A percentile compares a stretch with the other conserved stretches of the same genome.
Conservation (phyloP, 108 stramenopile genomes). For the Cyclostephanos invisitatus region DNA sequence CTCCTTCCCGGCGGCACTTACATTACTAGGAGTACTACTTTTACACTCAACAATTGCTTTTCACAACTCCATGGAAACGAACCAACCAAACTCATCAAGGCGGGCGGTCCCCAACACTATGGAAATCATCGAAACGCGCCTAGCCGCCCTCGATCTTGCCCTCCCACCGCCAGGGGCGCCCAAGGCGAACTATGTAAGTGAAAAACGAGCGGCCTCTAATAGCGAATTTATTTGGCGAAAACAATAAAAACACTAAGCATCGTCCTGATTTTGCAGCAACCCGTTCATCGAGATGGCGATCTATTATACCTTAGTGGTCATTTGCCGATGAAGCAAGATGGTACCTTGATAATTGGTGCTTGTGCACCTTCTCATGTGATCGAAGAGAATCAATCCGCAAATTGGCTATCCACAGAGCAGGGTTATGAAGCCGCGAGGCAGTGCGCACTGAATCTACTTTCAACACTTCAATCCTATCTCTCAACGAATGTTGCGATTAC, state of each 20-base stretch:
- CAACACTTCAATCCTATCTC: constrained; percentile 43
- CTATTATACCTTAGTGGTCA: constrained; percentile 54
- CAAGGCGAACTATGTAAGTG: constrained; percentile 39
- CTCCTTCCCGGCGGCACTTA: not conserved
- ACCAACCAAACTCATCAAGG: not conserved
- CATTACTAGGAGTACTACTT: not conserved
- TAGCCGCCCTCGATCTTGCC: constrained; percentile 17
- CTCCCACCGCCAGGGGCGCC: constrained; percentile 41
- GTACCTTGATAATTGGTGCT: constrained; percentile 47
- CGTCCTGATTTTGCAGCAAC: constrained; percentile 17
- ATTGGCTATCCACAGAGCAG: constrained; percentile 45
- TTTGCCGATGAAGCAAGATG: constrained; percentile 52
- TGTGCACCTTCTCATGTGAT: constrained; percentile 50
- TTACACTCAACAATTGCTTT: constrained; percentile 1
- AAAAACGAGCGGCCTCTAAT: not conserved
- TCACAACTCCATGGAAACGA: not conserved
- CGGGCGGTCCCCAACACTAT: constrained; percentile 19
- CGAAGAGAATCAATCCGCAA: constrained; percentile 7
- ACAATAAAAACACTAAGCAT: not conserved
- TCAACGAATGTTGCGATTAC: constrained; percentile 18
- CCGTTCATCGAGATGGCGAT: constrained; percentile 50
- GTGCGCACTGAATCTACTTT: constrained; percentile 60
- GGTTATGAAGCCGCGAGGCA: constrained; percentile 57
- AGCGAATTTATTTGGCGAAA: not conserved
- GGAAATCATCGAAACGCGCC: constrained; percentile 35